Base-by-base conservation (phyloP, 208 protist genomes). In the Trypanosoma caninum region DNA sequence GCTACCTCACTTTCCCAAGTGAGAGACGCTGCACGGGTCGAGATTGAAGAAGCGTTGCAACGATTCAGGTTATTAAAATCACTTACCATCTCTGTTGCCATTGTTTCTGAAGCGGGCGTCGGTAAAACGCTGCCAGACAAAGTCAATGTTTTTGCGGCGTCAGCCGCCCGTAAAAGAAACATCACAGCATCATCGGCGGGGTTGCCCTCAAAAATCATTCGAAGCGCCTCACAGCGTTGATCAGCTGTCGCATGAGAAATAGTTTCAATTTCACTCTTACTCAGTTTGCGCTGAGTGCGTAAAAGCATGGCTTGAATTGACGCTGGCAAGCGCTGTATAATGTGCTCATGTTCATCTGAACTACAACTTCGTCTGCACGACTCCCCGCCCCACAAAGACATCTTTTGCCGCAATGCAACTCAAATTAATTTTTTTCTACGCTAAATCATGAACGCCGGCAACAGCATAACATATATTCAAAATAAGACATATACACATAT, bases 281-380 rank as follows among this genome's bases (percentile, higher is more conserved):
- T 68, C 7, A 93, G 62, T 11, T 58, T 42, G 35, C 71, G 61
- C 11, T 72, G 59, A 51, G 76, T 75, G 18, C 73, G 62, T 50
- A 72, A 52, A 33, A 89, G 37, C 30, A 92, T 64, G 9, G 79
- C 74, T 53, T 82, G 74, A 52, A 93, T 72, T 9, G 82, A 87
- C 8, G 80, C 54, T 5, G 86, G 82, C 16, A 93, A 68, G n/a
- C 40, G 30, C 7, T 51, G 46, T 20, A 64, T 4, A 8, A 37
- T 22, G n/a, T 11, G 18, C 2, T 65, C 40, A 0, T 38, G n/a
- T 13, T 62, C 64, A 13, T 52, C 34, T 25, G 9, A 33, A 40
- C 16, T 23, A 45, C 37, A 42, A 8, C 27, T n/a, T 45, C 35
- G 30, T 6, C 23, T 22, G 16, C 23, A 1, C 7, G 4, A 33